These are phyloP conservation scores for Tricholomella constricta DNA, from an alignment of 768 basidiomycete genomes.

Conservation along the genomic window DNA sequence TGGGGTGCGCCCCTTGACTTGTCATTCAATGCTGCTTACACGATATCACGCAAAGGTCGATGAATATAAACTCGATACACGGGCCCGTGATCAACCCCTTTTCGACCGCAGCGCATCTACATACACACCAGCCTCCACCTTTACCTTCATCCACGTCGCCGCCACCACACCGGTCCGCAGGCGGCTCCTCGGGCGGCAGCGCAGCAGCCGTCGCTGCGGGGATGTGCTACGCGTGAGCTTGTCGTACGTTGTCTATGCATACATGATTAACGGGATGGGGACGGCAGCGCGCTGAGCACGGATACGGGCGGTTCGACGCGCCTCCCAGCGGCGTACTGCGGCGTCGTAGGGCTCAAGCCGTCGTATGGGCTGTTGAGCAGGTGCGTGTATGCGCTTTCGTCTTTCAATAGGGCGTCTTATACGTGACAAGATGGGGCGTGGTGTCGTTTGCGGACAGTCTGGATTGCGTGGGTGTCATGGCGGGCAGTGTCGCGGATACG, in stretches of 20 bases:
- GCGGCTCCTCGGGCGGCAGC: constrained; percentile 94
- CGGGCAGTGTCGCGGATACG: constrained; percentile 49
- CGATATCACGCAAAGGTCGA: constrained; percentile 51
- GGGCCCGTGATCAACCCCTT: constrained; percentile 84
- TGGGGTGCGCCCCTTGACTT: constrained; percentile 66
- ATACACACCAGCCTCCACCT: not conserved
- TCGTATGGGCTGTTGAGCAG: constrained; percentile 91
- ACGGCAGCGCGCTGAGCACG: constrained; percentile 78
- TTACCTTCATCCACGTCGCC: not conserved
- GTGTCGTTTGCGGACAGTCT: constrained; percentile 94
- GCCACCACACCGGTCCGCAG: constrained; percentile 59
- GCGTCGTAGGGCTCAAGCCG: constrained; percentile 90
- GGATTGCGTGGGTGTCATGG: constrained; percentile 90
- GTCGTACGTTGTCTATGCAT: not conserved
- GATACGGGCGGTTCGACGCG: constrained; percentile 96
- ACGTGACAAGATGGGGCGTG: constrained; percentile 71
- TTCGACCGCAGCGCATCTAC: constrained; percentile 12
- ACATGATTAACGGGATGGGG: constrained; percentile 1
- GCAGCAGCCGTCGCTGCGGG: constrained; percentile 90
- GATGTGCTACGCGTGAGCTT: constrained; percentile 79
- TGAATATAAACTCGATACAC: constrained; percentile 72
- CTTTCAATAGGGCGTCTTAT: not conserved
- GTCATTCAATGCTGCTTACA: not conserved
- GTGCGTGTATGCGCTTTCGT: constrained; percentile 38
- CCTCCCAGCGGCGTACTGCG: constrained; percentile 93